Conservation (phyloP, 2,329 filamentous ascomycete species). For the Erysiphe pulchra region DNA sequence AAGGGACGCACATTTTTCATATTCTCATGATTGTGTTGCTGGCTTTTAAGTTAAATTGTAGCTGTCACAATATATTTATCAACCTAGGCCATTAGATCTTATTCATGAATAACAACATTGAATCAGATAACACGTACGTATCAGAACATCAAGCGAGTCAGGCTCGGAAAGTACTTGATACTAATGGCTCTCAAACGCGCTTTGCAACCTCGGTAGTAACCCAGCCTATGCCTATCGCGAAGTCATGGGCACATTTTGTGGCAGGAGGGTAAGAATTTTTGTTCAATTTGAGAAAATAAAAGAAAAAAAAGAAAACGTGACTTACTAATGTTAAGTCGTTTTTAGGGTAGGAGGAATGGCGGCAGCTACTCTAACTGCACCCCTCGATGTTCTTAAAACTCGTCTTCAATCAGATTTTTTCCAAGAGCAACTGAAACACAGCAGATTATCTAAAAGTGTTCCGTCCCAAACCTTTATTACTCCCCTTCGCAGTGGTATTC, state of each 20-base stretch:
- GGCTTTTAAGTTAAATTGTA: too few species aligned
- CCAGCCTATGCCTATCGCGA: slow-evolving; percentile 26
- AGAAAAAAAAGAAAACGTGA: background rate
- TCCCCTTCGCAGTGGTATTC: slow-evolving; percentile 35
- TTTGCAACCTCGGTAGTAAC: slow-evolving; percentile 16
- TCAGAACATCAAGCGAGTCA: background rate
- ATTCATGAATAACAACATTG: slow-evolving; percentile 12
- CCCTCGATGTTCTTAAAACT: slow-evolving; percentile 83
- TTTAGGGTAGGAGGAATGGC: slow-evolving; percentile 67
- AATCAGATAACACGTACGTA: slow-evolving; percentile 1
- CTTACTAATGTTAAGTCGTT: slow-evolving; percentile 2
- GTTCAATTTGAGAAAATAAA: too few species aligned
- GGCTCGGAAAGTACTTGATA: slow-evolving; percentile 21
- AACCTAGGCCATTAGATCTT: background rate
- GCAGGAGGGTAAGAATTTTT: slow-evolving; percentile 50
- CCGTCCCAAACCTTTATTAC: slow-evolving; percentile 30
- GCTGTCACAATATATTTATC: too few species aligned
- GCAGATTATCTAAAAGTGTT: slow-evolving; percentile 26
- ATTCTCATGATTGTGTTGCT: too few species aligned
- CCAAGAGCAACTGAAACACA: slow-evolving; percentile 51
- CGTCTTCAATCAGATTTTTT: slow-evolving; percentile 87
- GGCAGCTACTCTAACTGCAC: slow-evolving; percentile 73
- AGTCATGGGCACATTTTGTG: slow-evolving; percentile 79
- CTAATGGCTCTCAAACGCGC: slow-evolving; percentile 19
- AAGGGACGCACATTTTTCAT: too few species aligned